Percentiles rank a stretch among this genome's conserved stretches.
Evolutionary conservation across 2,329 filamentous ascomycete species (phyloP).

Genomic region (Fusarium tuaranense): DNA sequence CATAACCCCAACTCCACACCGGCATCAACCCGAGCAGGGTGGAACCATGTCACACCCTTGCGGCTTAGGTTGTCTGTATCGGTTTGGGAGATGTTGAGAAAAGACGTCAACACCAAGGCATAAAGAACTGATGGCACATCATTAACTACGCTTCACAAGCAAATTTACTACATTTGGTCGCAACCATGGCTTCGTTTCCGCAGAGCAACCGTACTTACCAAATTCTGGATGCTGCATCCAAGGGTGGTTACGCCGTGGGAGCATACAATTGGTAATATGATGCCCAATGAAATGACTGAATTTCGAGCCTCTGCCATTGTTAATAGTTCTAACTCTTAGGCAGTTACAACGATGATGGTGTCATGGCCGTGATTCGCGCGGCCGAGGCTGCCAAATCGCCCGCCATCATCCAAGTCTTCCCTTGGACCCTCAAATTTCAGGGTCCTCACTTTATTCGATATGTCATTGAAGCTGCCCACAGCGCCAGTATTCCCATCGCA

Average conservation of each 20-base stretch:
- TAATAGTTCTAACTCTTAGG: neutral
- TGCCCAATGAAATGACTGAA: neutral
- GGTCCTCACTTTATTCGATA: slow-evolving; percentile 60
- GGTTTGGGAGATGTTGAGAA: neutral
- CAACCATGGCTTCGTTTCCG: slow-evolving; percentile 23
- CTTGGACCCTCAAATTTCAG: slow-evolving; percentile 72
- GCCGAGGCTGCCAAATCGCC: slow-evolving; percentile 70
- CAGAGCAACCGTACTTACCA: slow-evolving; percentile 39
- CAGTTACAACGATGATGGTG: slow-evolving; percentile 70
- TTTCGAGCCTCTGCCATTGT: neutral
- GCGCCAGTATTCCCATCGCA: slow-evolving; percentile 63
- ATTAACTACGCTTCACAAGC: neutral
- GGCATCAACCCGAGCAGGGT: neutral
- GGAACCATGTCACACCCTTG: neutral
- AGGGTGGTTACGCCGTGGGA: slow-evolving; percentile 58
- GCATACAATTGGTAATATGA: slow-evolving; percentile 57
- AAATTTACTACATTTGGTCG: neutral
- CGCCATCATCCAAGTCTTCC: slow-evolving; percentile 74
- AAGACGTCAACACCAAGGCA: neutral
- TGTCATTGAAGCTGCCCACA: slow-evolving; percentile 60
- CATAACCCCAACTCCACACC: neutral
- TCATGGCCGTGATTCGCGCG: slow-evolving; percentile 70
- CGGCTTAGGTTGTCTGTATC: neutral
- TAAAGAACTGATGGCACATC: neutral
- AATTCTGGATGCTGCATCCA: slow-evolving; percentile 60